Evolutionary conservation across 192 early-diverging fungal species (phyloP), one percentile per base, ranked within the genome.

Genomic region (Phlyctochytrium planicorne): DNA sequence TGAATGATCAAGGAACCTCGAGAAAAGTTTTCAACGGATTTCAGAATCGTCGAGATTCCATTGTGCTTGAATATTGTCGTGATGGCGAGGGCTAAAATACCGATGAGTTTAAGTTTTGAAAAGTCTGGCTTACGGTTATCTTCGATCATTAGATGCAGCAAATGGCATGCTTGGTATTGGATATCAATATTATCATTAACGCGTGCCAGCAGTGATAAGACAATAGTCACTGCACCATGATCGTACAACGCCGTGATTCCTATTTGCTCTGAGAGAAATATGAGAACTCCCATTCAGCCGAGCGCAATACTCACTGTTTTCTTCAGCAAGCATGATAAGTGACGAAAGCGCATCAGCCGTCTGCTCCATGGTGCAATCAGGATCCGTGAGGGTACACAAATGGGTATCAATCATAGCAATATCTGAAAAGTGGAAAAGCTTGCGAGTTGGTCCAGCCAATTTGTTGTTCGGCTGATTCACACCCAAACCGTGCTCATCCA

Each of bases 321-420:
- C 67, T 27, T 68, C 50, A 6, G 70, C 69, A n/a, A 77, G 23
- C 31, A 20, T 53, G 50, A 74, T 71, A 31, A 80, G 55, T 20
- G 52, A 53, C 30, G 61, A 64, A 23, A 80, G 34, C 0, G 72
- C 53, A 24, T 75, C 69, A 32, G 69, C 3, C n/a, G 69, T 34
- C 36, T 70, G 59, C n/a, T 77, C 67, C 14, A 36, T 17, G 10
- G 63, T 52, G n/a, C 62, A 65, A 25, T 81, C 80, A 30, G 52
- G 62, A 60, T 81, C 80, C 6, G 80, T 81, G 24, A 81, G 33
- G 10, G 53, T 70, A 24, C 67, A 61, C 33, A 81, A 57, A 17
- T 74, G 67, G 29, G 31, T 33, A 27, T 78, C 79, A 20, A 78
- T 71, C 2, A 52, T n/a, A 10, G 67, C 63, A 23, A 59, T 52